Conservation (phyloP, 2,329 filamentous ascomycete genomes). For the Trichoderma sp. region DNA sequence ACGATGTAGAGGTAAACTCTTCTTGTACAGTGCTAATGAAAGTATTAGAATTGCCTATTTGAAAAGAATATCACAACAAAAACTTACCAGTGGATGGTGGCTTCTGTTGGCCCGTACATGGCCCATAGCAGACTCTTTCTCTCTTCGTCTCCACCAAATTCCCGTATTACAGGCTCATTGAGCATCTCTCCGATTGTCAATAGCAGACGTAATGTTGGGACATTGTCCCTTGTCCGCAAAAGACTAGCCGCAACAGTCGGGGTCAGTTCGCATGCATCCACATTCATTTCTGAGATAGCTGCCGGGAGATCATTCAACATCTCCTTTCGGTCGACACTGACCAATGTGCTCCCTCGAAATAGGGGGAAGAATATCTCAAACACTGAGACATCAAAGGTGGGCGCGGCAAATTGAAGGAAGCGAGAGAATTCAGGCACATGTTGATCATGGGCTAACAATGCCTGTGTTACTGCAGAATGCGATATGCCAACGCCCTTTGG, state of each 20-base stretch:
- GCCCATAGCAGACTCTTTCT: constrained; percentile 74
- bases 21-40: constrained; percentile 67
- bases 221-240: constrained; percentile 67
- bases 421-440: constrained; percentile 76
- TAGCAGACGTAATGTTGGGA: constrained; percentile 70
- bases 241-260: constrained; percentile 84
- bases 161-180: constrained; percentile 72
- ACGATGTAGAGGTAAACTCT: constrained; percentile 58
- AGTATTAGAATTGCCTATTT: constrained; percentile 10
- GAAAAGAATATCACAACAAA: neutral
- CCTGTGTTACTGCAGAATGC: constrained; percentile 79
- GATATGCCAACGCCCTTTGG: constrained; percentile 87
- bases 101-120: constrained; percentile 95
- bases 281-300: constrained; percentile 64
- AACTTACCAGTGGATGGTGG: constrained; percentile 77
- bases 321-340: constrained; percentile 68
- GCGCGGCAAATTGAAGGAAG: constrained; percentile 89
- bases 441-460: constrained; percentile 76
- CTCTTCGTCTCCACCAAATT: constrained; percentile 68
- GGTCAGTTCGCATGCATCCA: constrained; percentile 87
- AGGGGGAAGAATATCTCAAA: constrained; percentile 94
- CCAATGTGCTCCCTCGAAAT: constrained; percentile 72
- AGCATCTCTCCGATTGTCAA: constrained; percentile 95
- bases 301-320: constrained; percentile 77
- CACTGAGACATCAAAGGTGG: constrained; percentile 92